Base-by-base conservation (phyloP, 208 protist genomes). In the Acanthamoeba castellanii region DNA sequence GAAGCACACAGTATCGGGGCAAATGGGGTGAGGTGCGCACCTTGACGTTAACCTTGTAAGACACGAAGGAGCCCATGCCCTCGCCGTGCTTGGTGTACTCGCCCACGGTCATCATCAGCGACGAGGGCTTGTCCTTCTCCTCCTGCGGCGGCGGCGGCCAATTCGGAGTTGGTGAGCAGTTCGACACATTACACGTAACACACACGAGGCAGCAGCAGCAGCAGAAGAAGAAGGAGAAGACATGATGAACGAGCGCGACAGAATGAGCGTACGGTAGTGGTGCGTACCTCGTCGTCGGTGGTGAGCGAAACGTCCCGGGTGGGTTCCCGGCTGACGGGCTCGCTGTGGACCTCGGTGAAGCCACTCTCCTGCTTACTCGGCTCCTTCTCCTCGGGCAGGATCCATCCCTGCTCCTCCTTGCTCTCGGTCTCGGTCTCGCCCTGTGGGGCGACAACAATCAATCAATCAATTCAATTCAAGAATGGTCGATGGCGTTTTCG, bases 61-160 rank as follows among this genome's bases (percentile, higher is more conserved):
- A 81, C 25, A 93, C 88, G 50, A 55, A 93, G 30, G 88, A 37
- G 47, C 66, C 66, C 59, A 93, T 93, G 59, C 88, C 88, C 64
- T 93, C 88, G 20, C 88, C 88, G 88, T 93, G 88, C 68, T 93
- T 93, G n/a, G 34, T 78, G 88, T 93, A 93, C 34, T 93, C 88
- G 20, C 88, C 88, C 3, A 93, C 55, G 27, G 88, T 93, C 66
- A 93, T 93, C 88, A 9, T 90, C 50, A 90, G 14, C 50, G 50
- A 70, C 3, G 84, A 27, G 7, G 84, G 34, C 52, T 57, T 42
- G 34, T 82, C 74, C 74, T 82, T 50, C 7, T 82, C 34, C 7
- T 50, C 34, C 34, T 82, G 7, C 27, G 37, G 1, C 3, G 1
- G 8, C 7, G 30, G 37, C 25, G 14, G 3, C 13, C 16, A 68